Evolutionary conservation across 2,329 filamentous ascomycete genomes (phyloP).

Genomic region (Clarireedia hainanense): DNA sequence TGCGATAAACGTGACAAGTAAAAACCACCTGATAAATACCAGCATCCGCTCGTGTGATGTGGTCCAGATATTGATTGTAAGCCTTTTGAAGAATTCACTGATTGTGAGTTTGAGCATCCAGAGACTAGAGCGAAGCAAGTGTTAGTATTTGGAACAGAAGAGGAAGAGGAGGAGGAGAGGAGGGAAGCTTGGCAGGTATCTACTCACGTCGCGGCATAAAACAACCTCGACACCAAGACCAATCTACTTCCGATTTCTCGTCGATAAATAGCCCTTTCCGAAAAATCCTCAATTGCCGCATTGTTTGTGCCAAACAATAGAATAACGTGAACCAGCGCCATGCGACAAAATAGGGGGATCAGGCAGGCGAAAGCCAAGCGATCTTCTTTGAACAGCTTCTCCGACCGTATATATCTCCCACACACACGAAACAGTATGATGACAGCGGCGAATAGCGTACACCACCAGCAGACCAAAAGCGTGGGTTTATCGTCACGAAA

Average conservation of each 20-base stretch:
- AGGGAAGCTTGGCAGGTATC: neutral
- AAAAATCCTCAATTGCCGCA: conserved; percentile 47
- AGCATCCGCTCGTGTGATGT: conserved; percentile 66
- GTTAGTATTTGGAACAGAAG: neutral
- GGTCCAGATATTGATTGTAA: conserved; percentile 77
- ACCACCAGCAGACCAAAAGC: conserved; percentile 94
- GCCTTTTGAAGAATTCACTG: conserved; percentile 81
- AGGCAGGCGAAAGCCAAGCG: conserved; percentile 75
- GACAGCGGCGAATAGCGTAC: conserved; percentile 70
- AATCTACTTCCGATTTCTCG: conserved; percentile 69
- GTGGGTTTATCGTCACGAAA: conserved; percentile 68
- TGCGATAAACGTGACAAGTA: conserved; percentile 70
- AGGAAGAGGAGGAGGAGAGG: too few relatives aligned
- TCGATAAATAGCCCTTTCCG: conserved; percentile 49
- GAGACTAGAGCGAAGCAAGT: conserved; percentile 45
- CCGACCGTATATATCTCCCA: conserved; percentile 79
- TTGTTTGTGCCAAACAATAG: conserved; percentile 92
- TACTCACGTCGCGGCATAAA: conserved; percentile 80
- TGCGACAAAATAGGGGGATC: conserved; percentile 73
- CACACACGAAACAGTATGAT: conserved; percentile 77
- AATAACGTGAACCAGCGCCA: conserved; percentile 81
- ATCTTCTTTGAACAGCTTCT: conserved; percentile 82
- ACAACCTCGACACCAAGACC: conserved; percentile 73
- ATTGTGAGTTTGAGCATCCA: conserved; percentile 91
- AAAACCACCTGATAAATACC: conserved; percentile 63